Base-by-base conservation (phyloP, 129 eudicot species). In the Scalesia atractyloides region DNA sequence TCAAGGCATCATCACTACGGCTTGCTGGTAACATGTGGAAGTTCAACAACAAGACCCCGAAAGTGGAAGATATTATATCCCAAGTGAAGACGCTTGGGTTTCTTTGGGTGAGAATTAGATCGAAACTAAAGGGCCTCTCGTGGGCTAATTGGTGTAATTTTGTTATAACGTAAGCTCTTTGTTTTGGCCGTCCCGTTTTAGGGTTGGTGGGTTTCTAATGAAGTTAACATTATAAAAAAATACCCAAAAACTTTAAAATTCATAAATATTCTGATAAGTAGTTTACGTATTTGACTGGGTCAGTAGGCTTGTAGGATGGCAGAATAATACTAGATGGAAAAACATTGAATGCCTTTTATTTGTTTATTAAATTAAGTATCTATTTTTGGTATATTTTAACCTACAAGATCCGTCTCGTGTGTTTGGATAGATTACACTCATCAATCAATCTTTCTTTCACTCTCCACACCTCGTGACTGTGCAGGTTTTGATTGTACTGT, bases 401-500 rank as follows among this genome's bases (percentile, higher is more conserved):
- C 77, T 71, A 56, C 62, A 71, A 71, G 50, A 41, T 64, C 61
- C 82, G 52, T 78, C 79, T 72, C 73, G 69, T 73, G 80, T 80
- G 81, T 54, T 71, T 63, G 73, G 77, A 43, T 72, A 26, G 41
- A 61, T 69, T 36, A 3, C 65, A 53, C 62, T 47, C 78, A 75
- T 70, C 77, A 64, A 81, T 62, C 78, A 56, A 57, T 80, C 64
- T 73, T 39, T 79, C 50, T 36, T 56, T 44, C 30, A 24, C 30
- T 24, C 30, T 24, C 18, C 1, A 56, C 62, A 3, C 70, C 81
- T 78, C 82, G 82, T 78, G 77, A 78, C 60, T 78, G 82, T 78
- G 82, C 77, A 78, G 82, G 82, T 72, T 30, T 78, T 71, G 77
- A 78, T 78, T 78, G 82, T 78, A 78, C 77, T 78, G 77, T 78